These are phyloP conservation scores for Tolypocladium endophyticum DNA, from an alignment of 2,329 filamentous ascomycete genomes.

Conservation along the genomic window DNA sequence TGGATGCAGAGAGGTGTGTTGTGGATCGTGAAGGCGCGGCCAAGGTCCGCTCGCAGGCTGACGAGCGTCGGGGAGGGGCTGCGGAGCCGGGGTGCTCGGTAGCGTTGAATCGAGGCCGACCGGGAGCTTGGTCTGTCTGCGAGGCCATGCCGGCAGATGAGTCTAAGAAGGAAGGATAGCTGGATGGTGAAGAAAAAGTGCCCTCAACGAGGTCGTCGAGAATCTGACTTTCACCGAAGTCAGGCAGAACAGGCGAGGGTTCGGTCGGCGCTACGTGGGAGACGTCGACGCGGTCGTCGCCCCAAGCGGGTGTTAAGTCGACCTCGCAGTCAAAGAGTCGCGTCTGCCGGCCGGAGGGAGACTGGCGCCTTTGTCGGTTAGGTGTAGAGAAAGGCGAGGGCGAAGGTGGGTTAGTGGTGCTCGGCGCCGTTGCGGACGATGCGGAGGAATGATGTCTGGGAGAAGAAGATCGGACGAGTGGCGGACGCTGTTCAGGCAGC, in stretches of 20 bases:
- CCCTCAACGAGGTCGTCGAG: conserved; percentile 15
- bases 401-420: not conserved
- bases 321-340: not conserved
- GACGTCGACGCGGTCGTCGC: conserved; percentile 3
- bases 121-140: conserved; percentile 1
- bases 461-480: not conserved
- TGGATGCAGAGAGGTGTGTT: conserved; percentile 8
- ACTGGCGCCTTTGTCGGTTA: not conserved
- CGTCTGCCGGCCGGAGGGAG: not conserved
- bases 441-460: not conserved
- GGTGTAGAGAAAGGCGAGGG: not conserved
- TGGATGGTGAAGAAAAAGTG: conserved; percentile 25
- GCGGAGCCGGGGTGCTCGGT: conserved; percentile 2
- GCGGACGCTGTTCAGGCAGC: not conserved
- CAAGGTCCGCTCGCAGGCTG: conserved; percentile 7
- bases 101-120: conserved; percentile 3
- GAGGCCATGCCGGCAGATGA: not conserved
- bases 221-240: conserved; percentile 10
- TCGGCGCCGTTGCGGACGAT: not conserved
- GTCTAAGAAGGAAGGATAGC: conserved; percentile 18
- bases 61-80: conserved; percentile 4
- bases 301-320: conserved; percentile 3
- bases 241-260: not conserved
- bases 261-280: not conserved
- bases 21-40: conserved; percentile 11